phyloP scores from a whole-genome alignment of 352 stramenopile species.

The Globisporangium takayamanum region DNA sequence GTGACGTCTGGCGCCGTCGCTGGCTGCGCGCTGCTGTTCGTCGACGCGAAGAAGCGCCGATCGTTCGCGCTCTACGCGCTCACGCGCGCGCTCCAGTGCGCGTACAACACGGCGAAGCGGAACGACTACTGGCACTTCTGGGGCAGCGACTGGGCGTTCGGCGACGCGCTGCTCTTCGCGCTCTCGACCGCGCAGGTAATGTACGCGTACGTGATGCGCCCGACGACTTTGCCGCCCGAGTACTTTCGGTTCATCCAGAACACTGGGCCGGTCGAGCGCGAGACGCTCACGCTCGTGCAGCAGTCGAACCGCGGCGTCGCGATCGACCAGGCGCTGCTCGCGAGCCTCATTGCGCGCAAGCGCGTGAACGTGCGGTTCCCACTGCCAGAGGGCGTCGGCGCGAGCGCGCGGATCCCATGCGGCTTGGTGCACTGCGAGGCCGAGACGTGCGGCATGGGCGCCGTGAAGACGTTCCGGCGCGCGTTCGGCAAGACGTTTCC shows the following conservation, averaged over 20 bases:
- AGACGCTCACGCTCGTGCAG: slow-evolving; percentile 64
- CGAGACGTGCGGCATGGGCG: slow-evolving; percentile 38
- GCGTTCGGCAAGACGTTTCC: slow-evolving; percentile 66
- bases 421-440: slow-evolving; percentile 52
- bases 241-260: slow-evolving; percentile 83
- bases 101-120: slow-evolving; percentile 81
- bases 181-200: slow-evolving; percentile 78
- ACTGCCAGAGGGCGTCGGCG: slow-evolving; percentile 18
- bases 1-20: slow-evolving; percentile 56
- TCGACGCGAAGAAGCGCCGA: slow-evolving; percentile 59
- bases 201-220: slow-evolving; percentile 83
- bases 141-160: slow-evolving; percentile 78
- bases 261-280: slow-evolving; percentile 53
- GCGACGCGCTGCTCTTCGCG: slow-evolving; percentile 73
- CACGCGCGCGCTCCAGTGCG: slow-evolving; percentile 74
- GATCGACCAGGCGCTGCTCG: slow-evolving; percentile 33
- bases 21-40: slow-evolving; percentile 50
- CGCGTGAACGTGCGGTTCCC: slow-evolving; percentile 24
- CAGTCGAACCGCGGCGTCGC: slow-evolving; percentile 42
- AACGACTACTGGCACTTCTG: slow-evolving; percentile 84
- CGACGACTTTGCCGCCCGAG: slow-evolving; percentile 54
- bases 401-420: slow-evolving; percentile 36
- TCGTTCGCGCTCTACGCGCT: slow-evolving; percentile 81
- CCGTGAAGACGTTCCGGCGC: slow-evolving; percentile 44
- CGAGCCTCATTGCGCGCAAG: slow-evolving; percentile 38